phyloP scores from a whole-genome alignment of 805 yeast genomes.

The Saturnispora dispora region DNA sequence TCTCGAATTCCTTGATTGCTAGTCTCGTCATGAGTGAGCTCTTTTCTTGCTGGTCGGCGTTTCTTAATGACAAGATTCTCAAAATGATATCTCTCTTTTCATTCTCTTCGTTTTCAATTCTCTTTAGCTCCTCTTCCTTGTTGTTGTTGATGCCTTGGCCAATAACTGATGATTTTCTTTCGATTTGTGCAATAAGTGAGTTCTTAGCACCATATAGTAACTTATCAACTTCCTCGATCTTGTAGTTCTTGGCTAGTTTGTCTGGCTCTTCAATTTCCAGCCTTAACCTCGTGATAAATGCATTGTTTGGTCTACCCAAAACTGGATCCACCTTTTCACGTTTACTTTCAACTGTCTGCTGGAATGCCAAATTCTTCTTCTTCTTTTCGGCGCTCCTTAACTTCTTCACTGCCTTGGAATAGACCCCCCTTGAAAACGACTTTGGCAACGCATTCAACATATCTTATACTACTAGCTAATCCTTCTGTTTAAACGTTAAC shows the following conservation, averaged over 20 bases:
- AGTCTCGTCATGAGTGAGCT: conserved; percentile 48
- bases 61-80: conserved; percentile 67
- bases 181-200: conserved; percentile 35
- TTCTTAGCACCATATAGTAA: conserved; percentile 70
- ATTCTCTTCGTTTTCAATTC: conserved; percentile 31
- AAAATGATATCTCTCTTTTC: conserved; percentile 59
- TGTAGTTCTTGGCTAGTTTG: conserved; percentile 51
- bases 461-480: background rate
- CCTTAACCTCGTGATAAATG: conserved; percentile 58
- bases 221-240: conserved; percentile 60
- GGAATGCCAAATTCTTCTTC: conserved; percentile 24
- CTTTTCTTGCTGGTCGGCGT: conserved; percentile 52
- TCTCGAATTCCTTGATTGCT: conserved; percentile 72
- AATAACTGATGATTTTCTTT: conserved; percentile 11
- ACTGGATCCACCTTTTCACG: conserved; percentile 67
- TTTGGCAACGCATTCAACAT: background rate
- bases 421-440: background rate
- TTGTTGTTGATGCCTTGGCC: conserved; percentile 4
- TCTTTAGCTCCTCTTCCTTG: conserved; percentile 11
- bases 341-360: conserved; percentile 11
- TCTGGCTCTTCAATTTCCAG: conserved; percentile 60
- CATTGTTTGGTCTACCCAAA: conserved; percentile 57
- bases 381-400: conserved; percentile 17
- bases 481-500: background rate
- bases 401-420: conserved; percentile 14